Base-by-base conservation (phyloP, 345 rosid genomes). In the Arabidopsis suecica region DNA sequence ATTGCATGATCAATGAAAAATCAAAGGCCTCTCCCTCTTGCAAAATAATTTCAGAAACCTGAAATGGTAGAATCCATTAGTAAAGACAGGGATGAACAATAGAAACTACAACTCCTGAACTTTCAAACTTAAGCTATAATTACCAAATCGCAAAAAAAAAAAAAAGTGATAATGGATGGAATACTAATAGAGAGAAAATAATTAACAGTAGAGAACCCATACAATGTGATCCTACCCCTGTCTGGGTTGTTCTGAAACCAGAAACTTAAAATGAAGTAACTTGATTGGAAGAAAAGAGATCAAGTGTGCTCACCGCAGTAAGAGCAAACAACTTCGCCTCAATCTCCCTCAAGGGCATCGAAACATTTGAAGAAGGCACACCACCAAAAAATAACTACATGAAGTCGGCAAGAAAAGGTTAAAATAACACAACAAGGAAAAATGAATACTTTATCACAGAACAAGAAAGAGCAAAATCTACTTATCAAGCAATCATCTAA, bases 41-140 rank as follows among this genome's bases (percentile, higher is more conserved):
- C 65, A 87, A 75, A 58, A 89, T 78, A 67, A 89, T 84, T 82
- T 94, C 98, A 81, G 98, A 86, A 69, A 94, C 95, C 98, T 94
- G 90, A 61, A 45, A 80, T 20, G 51, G 33, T 34, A 59, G 42
- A 71, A 72, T 60, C 69, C 14, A 49, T 59, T 32, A 56, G 51
- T 59, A 59, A 60, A 65, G 16, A 71, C 38, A 78, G 11, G 48
- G 49, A 34, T 65, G 2, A 44, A 59, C 20, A 20, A 42, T 5
- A 64, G 25, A 55, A 18, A 40, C 1, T 56, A 10, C 30, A 77
- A 30, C 38, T 64, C 55, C 67, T 63, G 40, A 47, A 69, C 9
- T 65, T n/a, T 11, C 49, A 71, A 57, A 45, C 75, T 32, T 22
- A 33, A 68, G 48, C 44, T 59, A 61, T 33, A 55, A 41, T 41